A percentile compares a stretch with the other conserved stretches of the same genome.
Evolutionary conservation across 345 rosid genomes (phyloP).

Genomic region (Turritis glabra): DNA sequence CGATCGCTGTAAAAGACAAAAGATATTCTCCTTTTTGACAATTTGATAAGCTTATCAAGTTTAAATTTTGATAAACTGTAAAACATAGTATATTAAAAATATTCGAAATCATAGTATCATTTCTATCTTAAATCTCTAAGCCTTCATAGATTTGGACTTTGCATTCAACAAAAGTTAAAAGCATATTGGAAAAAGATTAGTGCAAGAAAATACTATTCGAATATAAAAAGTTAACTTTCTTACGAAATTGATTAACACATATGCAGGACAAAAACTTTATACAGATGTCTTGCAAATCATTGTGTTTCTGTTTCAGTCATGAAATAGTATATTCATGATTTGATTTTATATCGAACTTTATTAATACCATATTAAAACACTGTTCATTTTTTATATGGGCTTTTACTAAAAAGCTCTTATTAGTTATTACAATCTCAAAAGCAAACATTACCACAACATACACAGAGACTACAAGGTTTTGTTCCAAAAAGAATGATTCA

Average conservation of each 20-base stretch:
- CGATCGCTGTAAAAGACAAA: slow-evolving; percentile 12
- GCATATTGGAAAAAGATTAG: not conserved
- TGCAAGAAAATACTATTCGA: no score
- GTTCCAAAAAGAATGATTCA: slow-evolving; percentile 18
- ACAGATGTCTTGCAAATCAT: slow-evolving; percentile 1
- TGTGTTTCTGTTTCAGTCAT: slow-evolving; percentile 5
- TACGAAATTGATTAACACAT: not conserved
- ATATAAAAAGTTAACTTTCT: no score
- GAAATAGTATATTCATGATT: slow-evolving; percentile 5
- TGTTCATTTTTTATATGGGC: not conserved
- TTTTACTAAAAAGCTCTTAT: not conserved
- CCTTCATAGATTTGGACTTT: not conserved
- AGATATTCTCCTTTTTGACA: slow-evolving; percentile 13
- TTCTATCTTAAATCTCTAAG: not conserved
- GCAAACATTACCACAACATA: slow-evolving; percentile 21
- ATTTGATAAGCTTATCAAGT: not conserved
- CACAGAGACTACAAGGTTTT: slow-evolving; percentile 4
- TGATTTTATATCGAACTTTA: not conserved
- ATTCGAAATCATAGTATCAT: not conserved
- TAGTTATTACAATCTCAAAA: not conserved
- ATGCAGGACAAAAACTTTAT: not conserved
- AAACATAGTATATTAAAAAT: no score
- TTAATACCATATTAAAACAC: not conserved
- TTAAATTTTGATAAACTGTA: not conserved
- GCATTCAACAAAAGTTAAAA: not conserved